phyloP scores from a whole-genome alignment of 768 basidiomycete genomes.

The Hygrocybe punicea region DNA sequence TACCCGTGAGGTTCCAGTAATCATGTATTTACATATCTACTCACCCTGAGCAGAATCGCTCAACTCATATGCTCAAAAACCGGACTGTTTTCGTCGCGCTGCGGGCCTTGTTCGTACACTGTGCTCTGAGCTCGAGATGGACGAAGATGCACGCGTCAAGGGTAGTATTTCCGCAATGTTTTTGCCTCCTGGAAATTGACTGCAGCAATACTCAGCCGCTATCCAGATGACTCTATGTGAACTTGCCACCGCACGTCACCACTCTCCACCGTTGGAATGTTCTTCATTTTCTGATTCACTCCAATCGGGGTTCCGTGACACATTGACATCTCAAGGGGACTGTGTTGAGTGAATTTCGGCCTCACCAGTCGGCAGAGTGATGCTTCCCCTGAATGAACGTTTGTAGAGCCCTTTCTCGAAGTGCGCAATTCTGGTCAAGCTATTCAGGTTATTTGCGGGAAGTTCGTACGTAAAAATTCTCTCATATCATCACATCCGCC shows the following conservation, averaged over 20 bases:
- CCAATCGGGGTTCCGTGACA: constrained; percentile 14
- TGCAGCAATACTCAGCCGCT: constrained; percentile 45
- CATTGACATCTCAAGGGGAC: constrained; percentile 34
- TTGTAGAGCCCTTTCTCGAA: constrained; percentile 65
- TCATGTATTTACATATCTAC: too few relatives aligned
- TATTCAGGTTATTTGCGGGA: constrained; percentile 82
- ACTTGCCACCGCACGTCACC: constrained; percentile 67
- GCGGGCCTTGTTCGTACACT: constrained; percentile 44
- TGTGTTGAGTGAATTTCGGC: constrained; percentile 49
- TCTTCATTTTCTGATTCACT: constrained; percentile 29
- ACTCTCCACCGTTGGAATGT: constrained; percentile 69
- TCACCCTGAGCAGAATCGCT: constrained; percentile 34
- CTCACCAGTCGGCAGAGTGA: background rate
- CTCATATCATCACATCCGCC: background rate
- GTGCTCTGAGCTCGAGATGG: constrained; percentile 57
- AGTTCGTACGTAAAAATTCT: constrained; percentile 51
- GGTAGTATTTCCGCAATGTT: constrained; percentile 34
- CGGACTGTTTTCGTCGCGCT: constrained; percentile 63
- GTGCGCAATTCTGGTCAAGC: constrained; percentile 81
- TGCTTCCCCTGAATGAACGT: constrained; percentile 3
- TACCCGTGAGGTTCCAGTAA: background rate
- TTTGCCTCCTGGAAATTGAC: background rate
- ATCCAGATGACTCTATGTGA: constrained; percentile 79
- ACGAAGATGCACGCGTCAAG: constrained; percentile 58
- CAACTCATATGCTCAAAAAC: constrained; percentile 42